Percentiles rank a stretch among this genome's conserved stretches.
Conservation (phyloP, 805 yeast species). For the baker's yeast (Saccharomyces cerevisiae) region DNA sequence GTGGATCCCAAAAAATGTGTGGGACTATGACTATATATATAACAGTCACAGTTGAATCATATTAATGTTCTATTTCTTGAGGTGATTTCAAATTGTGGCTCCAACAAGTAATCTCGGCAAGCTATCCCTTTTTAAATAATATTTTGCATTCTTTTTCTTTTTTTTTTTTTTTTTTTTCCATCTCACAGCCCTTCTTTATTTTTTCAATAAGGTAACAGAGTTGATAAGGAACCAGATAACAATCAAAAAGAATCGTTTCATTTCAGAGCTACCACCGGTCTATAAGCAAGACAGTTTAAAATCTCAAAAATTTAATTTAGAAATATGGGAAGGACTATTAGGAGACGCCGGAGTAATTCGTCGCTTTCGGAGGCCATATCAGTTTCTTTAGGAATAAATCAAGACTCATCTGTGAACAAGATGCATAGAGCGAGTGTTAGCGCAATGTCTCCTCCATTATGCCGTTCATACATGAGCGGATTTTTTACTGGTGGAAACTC, state of each 20-base stretch:
- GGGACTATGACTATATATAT: background rate
- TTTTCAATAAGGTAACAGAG: background rate
- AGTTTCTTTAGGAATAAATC: slow-evolving; percentile 26
- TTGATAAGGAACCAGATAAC: background rate
- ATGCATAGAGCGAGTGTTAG: background rate
- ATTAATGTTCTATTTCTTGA: no score
- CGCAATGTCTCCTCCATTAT: slow-evolving; percentile 6
- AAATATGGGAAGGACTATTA: background rate
- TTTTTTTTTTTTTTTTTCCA: background rate
- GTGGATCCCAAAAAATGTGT: background rate
- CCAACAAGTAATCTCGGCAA: background rate
- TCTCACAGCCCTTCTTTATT: background rate
- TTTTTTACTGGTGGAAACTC: background rate
- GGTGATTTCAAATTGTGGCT: background rate
- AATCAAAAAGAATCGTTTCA: background rate
- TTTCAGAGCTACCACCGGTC: background rate
- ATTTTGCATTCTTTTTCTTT: background rate
- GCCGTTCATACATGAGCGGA: slow-evolving; percentile 26
- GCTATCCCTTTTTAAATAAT: background rate
- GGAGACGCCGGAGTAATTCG: background rate
- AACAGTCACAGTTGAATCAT: background rate
- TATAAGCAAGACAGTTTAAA: background rate
- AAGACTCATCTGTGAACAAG: slow-evolving; percentile 1
- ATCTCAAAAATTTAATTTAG: background rate
- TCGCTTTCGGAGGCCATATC: slow-evolving; percentile 26